These are phyloP conservation scores for Hypomyces rosellus DNA, from an alignment of 2,329 filamentous ascomycete genomes.

Conservation along the genomic window DNA sequence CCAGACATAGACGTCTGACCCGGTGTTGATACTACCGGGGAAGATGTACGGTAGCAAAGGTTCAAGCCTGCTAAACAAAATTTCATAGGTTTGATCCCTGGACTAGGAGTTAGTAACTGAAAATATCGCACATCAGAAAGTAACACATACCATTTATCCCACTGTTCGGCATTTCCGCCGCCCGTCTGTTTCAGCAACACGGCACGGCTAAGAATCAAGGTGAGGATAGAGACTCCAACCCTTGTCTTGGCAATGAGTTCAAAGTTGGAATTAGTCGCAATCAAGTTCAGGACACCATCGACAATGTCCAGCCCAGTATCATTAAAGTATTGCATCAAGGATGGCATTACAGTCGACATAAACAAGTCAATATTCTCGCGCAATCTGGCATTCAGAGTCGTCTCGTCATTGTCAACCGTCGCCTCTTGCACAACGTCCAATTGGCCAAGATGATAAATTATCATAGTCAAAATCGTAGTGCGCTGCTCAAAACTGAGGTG, in stretches of 20 bases:
- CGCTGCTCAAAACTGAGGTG: slow-evolving; percentile 89
- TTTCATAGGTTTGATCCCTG: slow-evolving; percentile 72
- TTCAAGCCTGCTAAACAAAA: slow-evolving; percentile 81
- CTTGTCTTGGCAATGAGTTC: slow-evolving; percentile 79
- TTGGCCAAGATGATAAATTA: slow-evolving; percentile 86
- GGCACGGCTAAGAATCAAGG: slow-evolving; percentile 88
- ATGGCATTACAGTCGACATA: slow-evolving; percentile 79
- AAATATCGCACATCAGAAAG: background rate
- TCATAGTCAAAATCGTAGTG: slow-evolving; percentile 91
- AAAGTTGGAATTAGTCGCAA: slow-evolving; percentile 77
- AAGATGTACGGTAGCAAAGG: slow-evolving; percentile 80
- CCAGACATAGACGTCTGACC: slow-evolving; percentile 96
- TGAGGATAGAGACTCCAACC: slow-evolving; percentile 83
- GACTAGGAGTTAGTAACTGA: slow-evolving; percentile 24
- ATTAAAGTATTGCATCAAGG: slow-evolving; percentile 81
- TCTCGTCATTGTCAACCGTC: slow-evolving; percentile 66
- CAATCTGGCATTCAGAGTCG: slow-evolving; percentile 63
- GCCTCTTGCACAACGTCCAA: slow-evolving; percentile 84
- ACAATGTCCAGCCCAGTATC: slow-evolving; percentile 89
- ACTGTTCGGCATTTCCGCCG: slow-evolving; percentile 62
- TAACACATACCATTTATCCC: slow-evolving; percentile 67
- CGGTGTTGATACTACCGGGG: slow-evolving; percentile 81
- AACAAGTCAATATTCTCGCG: slow-evolving; percentile 93
- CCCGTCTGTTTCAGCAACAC: slow-evolving; percentile 85
- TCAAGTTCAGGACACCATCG: slow-evolving; percentile 78